A percentile compares a stretch with the other conserved stretches of the same genome.
phyloP scores from a whole-genome alignment of 345 rosid genomes.

The Diplotaxis tenuifolia region DNA sequence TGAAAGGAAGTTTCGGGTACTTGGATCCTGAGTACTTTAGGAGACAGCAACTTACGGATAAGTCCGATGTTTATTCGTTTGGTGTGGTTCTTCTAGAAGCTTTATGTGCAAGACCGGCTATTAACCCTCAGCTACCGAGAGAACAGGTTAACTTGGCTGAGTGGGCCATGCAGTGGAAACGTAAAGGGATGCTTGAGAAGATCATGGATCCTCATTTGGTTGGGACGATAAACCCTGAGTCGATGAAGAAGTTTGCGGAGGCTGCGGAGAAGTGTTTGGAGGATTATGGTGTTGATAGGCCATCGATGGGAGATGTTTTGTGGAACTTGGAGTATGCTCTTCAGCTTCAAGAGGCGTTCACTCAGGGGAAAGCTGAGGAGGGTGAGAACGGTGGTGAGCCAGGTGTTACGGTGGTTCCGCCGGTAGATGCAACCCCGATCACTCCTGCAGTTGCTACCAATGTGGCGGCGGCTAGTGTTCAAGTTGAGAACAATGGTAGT shows the following conservation, averaged over 20 bases:
- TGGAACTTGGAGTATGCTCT: slow-evolving; percentile 50
- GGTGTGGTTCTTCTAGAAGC: slow-evolving; percentile 69
- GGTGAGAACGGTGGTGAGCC: slow-evolving; percentile 40
- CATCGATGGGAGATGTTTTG: slow-evolving; percentile 44
- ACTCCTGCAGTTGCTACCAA: slow-evolving; percentile 24
- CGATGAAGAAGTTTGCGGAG: slow-evolving; percentile 52
- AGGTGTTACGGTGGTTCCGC: slow-evolving; percentile 11
- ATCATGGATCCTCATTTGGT: slow-evolving; percentile 51
- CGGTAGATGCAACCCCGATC: slow-evolving; percentile 32
- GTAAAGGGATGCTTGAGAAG: slow-evolving; percentile 46
- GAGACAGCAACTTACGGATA: slow-evolving; percentile 62
- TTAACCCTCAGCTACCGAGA: slow-evolving; percentile 58
- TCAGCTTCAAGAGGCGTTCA: slow-evolving; percentile 69
- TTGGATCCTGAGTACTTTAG: slow-evolving; percentile 68
- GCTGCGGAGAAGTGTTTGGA: slow-evolving; percentile 44
- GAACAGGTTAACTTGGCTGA: slow-evolving; percentile 71
- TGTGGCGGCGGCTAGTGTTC: slow-evolving; percentile 37
- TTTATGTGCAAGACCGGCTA: slow-evolving; percentile 65
- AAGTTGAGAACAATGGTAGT: slow-evolving; percentile 38
- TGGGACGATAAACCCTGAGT: slow-evolving; percentile 52
- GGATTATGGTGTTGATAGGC: slow-evolving; percentile 42
- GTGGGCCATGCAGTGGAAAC: slow-evolving; percentile 62
- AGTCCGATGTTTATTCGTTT: slow-evolving; percentile 66
- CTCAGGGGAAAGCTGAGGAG: slow-evolving; percentile 57
- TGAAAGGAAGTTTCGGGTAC: slow-evolving; percentile 59